Percentiles rank a stretch among this genome's conserved stretches.
These are phyloP conservation scores for Vitis rotundifolia DNA, from an alignment of 164 flowering plant species.

Conservation along the genomic window DNA sequence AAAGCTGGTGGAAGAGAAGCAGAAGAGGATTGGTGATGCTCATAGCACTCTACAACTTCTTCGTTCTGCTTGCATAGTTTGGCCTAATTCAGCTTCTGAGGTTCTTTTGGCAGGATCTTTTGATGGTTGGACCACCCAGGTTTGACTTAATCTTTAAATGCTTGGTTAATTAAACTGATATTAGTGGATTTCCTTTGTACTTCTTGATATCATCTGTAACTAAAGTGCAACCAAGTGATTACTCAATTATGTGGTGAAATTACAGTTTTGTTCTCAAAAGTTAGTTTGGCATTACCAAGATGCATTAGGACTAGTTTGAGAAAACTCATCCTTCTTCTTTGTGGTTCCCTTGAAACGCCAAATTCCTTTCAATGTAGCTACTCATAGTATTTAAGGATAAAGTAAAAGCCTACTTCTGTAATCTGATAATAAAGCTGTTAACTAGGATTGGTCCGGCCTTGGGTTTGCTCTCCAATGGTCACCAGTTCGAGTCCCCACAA, in stretches of 20 bases:
- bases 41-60: constrained; percentile 55
- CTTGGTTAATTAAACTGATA: background rate
- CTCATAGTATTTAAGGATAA: too few species aligned
- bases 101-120: constrained; percentile 84
- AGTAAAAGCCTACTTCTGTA: too few species aligned
- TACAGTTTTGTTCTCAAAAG: background rate
- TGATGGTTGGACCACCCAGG: constrained; percentile 97
- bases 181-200: too few species aligned
- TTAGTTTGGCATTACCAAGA: background rate
- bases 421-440: too few species aligned
- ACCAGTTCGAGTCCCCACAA: too few species aligned
- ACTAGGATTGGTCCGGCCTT: too few species aligned
- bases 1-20: constrained; percentile 59
- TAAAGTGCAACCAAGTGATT: too few species aligned
- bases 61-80: constrained; percentile 58
- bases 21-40: constrained; percentile 64
- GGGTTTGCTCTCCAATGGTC: too few species aligned
- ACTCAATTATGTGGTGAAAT: background rate
- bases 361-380: background rate
- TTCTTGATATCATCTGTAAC: background rate
- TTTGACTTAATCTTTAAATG: constrained; percentile 18
- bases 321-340: background rate
- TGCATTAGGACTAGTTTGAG: background rate
- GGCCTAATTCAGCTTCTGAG: constrained; percentile 83
- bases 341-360: background rate